These are phyloP conservation scores for Bidens hawaiensis DNA, from an alignment of 140 eudicot species.

Conservation along the genomic window DNA sequence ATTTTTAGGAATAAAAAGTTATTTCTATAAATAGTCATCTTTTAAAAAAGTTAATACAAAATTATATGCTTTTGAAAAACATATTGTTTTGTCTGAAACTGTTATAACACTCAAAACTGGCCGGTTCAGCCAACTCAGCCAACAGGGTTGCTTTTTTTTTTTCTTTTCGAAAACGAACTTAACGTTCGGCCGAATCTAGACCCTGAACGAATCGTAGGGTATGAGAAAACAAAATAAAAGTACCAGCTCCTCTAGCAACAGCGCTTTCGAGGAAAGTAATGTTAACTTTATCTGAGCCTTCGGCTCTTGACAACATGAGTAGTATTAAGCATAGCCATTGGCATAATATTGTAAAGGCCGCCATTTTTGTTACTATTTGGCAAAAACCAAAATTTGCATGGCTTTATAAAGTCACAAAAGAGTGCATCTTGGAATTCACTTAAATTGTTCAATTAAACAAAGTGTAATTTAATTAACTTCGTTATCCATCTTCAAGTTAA, in stretches of 20 bases:
- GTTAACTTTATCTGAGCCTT: slow-evolving; percentile 24
- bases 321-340: slow-evolving; percentile 22
- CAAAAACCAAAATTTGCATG: slow-evolving; percentile 17
- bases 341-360: slow-evolving; percentile 18
- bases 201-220: not conserved
- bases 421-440: slow-evolving; percentile 7
- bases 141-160: too few species aligned
- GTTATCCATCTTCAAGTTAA: slow-evolving; percentile 11
- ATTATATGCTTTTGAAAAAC: too few species aligned
- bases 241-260: slow-evolving; percentile 53
- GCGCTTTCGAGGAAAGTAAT: slow-evolving; percentile 32
- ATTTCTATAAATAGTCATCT: too few species aligned
- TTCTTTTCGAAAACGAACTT: not conserved
- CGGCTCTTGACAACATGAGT: slow-evolving; percentile 17
- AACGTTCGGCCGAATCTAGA: too few species aligned
- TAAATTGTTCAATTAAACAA: slow-evolving; percentile 9
- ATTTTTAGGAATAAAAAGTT: too few species aligned
- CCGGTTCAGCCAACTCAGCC: too few species aligned
- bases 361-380: slow-evolving; percentile 12
- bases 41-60: too few species aligned
- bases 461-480: slow-evolving; percentile 16
- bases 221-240: not conserved
- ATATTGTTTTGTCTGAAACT: too few species aligned
- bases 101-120: too few species aligned
- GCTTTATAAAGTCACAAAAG: slow-evolving; percentile 21